Evolutionary conservation across 306 rosid species (phyloP), one percentile per base, ranked within the genome.

Genomic region (Hylodesmum podocarpum): DNA sequence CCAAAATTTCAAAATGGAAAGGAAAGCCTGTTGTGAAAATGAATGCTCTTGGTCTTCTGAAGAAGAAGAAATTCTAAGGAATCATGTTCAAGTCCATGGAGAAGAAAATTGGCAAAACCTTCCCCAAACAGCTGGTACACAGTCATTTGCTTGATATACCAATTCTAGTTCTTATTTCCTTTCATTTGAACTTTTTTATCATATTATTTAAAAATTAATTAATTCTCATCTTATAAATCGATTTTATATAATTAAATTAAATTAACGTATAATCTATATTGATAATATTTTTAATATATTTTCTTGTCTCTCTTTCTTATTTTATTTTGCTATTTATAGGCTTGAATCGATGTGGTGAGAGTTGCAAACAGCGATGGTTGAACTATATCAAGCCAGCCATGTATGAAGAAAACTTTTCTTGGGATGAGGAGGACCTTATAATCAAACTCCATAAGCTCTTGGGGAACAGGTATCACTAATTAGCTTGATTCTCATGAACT

Each of bases 61-160:
- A 0, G 88, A 85, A 70, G 86, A 85, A 58, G 40, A 73, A 34
- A 85, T 78, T 25, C 88, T 85, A n/a, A 13, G 14, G 0, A 82
- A 78, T 3, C 78, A 63, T 44, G 68, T 85, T 18, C 43, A 28
- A 15, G 6, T 49, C 41, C 79, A 58, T 25, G 88, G 88, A 0
- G 76, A 85, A 82, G 88, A 82, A 3, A 66, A 75, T 58, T 85
- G 88, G 88, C 62, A 77, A 19, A 57, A 40, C 50, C 79, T 85
- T 51, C 84, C 88, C 40, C 63, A 57, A 40, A 76, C 18, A 75
- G 77, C 88, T 44, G 86, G 88, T 59, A 6, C n/a, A n/a, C n/a
- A n/a, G n/a, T n/a, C n/a, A n/a, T n/a, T n/a, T n/a, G n/a, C n/a
- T n/a, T n/a, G n/a, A n/a, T n/a, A n/a, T n/a, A n/a, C n/a, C 14